phyloP scores from a whole-genome alignment of 1,139 yeast genomes.

The Cylindricascospora bacillispora region DNA sequence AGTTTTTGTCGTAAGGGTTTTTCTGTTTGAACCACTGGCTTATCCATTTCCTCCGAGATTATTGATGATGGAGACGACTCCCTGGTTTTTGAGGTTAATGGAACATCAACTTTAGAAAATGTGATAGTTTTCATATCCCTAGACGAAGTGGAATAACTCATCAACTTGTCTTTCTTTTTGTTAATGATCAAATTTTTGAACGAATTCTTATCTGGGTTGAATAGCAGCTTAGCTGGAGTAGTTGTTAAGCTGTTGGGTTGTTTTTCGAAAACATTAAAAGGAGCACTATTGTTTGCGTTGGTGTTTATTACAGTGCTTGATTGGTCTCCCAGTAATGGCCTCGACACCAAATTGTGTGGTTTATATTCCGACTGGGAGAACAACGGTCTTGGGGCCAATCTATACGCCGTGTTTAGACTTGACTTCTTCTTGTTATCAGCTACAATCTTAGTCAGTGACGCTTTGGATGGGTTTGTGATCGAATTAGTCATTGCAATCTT shows the following conservation, averaged over 20 bases:
- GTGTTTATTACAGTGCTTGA: slow-evolving; percentile 1
- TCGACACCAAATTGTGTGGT: slow-evolving; percentile 4
- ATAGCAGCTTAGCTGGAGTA: slow-evolving; percentile 12
- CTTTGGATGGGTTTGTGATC: slow-evolving; percentile 43
- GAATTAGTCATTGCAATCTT: slow-evolving; percentile 2
- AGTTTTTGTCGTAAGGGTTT: no score
- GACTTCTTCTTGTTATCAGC: slow-evolving; percentile 44
- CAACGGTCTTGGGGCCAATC: slow-evolving; percentile 33
- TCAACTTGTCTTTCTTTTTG: slow-evolving; percentile 9
- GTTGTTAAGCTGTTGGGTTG: not conserved
- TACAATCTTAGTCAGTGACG: slow-evolving; percentile 28
- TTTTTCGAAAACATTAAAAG: not conserved
- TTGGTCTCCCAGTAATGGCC: slow-evolving; percentile 3
- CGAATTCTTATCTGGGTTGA: slow-evolving; percentile 21
- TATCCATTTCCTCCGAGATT: not conserved
- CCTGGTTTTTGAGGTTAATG: not conserved
- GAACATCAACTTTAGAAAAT: slow-evolving; percentile 3
- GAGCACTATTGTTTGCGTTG: no score
- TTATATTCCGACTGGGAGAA: no score
- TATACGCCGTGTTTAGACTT: slow-evolving; percentile 49
- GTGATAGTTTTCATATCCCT: slow-evolving; percentile 12
- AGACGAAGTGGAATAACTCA: slow-evolving; percentile 3
- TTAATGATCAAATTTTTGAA: slow-evolving; percentile 16
- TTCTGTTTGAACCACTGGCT: not conserved
- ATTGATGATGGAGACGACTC: not conserved